Percentiles rank a stretch among this genome's conserved stretches.
phyloP scores from a whole-genome alignment of 176 grass and related monocot genomes.

The Panicum miliaceum region DNA sequence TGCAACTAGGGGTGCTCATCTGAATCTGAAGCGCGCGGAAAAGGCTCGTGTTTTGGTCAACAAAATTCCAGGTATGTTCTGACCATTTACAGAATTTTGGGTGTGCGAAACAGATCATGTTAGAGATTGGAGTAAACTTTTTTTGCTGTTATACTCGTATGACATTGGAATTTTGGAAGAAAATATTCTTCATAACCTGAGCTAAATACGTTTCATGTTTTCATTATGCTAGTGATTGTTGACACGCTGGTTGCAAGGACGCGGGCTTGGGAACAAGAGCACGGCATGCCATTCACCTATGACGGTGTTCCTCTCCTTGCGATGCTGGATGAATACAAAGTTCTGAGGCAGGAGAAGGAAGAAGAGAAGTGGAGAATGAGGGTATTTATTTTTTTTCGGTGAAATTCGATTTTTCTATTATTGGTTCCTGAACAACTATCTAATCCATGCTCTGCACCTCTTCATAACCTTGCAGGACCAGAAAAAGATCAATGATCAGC shows the following conservation, averaged over 20 bases:
- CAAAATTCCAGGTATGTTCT: constrained; percentile 84
- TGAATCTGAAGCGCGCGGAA: constrained; percentile 94
- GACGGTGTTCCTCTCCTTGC: constrained; percentile 79
- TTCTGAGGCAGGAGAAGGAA: constrained; percentile 75
- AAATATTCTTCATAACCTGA: neutral
- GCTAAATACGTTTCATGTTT: neutral
- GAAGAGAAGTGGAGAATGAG: constrained; percentile 85
- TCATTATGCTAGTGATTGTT: constrained; percentile 58
- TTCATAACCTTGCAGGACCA: constrained; percentile 63
- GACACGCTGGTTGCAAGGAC: constrained; percentile 81
- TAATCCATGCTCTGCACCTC: neutral
- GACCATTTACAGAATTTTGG: neutral
- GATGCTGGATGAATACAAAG: constrained; percentile 91
- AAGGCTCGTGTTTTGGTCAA: constrained; percentile 89
- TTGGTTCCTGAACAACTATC: neutral
- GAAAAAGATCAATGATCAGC: constrained; percentile 85
- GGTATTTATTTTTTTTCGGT: constrained; percentile 33
- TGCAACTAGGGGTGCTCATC: constrained; percentile 90
- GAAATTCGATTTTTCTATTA: neutral
- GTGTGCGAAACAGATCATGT: neutral
- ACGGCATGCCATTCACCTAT: constrained; percentile 56
- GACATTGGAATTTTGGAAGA: neutral
- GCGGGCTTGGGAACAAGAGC: constrained; percentile 79
- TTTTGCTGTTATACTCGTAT: neutral
- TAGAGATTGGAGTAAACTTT: neutral